A percentile compares a stretch with the other conserved stretches of the same genome.
Conservation (phyloP, 805 yeast species). For the Wickerhamiella cacticola region DNA sequence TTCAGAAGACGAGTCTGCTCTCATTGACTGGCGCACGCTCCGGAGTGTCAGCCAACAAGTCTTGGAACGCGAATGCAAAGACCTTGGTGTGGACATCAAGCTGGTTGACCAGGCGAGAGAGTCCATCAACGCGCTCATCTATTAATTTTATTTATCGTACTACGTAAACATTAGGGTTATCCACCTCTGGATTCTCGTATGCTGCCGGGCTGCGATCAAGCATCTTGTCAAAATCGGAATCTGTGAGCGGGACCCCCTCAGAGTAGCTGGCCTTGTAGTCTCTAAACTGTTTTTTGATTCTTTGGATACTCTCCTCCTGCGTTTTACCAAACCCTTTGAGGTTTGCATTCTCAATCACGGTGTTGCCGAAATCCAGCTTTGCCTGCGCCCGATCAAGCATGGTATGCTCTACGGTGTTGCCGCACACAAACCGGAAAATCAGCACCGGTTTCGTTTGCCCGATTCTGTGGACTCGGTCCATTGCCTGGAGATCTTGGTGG, state of each 20-base stretch:
- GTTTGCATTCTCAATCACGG: constrained; percentile 56
- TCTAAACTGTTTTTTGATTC: constrained; percentile 19
- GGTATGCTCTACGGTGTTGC: constrained; percentile 73
- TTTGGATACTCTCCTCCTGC: constrained; percentile 16
- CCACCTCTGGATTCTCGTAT: constrained; percentile 18
- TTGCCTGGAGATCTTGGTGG: constrained; percentile 90
- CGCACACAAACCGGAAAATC: constrained; percentile 63
- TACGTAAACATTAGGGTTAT: constrained; percentile 14
- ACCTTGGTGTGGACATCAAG: neutral
- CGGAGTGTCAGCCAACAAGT: neutral
- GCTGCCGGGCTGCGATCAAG: constrained; percentile 21
- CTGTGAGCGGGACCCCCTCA: constrained; percentile 19
- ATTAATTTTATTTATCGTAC: neutral
- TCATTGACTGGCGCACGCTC: neutral
- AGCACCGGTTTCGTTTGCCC: constrained; percentile 82
- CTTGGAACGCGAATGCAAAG: neutral
- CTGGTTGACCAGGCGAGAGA: neutral
- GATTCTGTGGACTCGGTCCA: constrained; percentile 88
- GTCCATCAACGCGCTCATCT: neutral
- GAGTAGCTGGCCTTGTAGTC: constrained; percentile 36
- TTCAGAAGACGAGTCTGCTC: neutral
- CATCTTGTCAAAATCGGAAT: constrained; percentile 18
- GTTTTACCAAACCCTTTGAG: constrained; percentile 24
- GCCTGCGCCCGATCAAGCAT: constrained; percentile 66
- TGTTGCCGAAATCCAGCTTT: constrained; percentile 64